Evolutionary conservation across 2,329 filamentous ascomycete genomes (phyloP), one percentile per base, ranked within the genome.

Genomic region (Hymenoscyphus fraxineus): DNA sequence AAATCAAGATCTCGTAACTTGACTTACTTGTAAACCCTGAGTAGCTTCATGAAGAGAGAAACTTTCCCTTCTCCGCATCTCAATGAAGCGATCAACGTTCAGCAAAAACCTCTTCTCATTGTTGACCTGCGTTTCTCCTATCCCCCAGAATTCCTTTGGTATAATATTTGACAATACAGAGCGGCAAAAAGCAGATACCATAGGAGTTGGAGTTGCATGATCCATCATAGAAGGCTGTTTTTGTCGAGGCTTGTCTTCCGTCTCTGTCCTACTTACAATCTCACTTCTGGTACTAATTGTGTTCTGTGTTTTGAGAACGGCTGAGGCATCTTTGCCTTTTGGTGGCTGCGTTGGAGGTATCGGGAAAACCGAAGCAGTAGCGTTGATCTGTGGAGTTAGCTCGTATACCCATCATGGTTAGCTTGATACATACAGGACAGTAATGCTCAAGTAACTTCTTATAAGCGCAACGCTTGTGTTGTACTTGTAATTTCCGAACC

Each of bases 141-240:
- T 69, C 0, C 93, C 93, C 87, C 91, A 96, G 64, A 97, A 89
- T 2, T 80, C 84, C 55, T 81, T 79, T 0, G 94, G 94, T 35
- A 99, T 83, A 16, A 97, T 79, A 64, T 84, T 90, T 22, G 80
- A 80, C 38, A 97, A 73, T 0, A 89, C 88, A 2, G 92, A 89
- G 72, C 89, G 90, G 75, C 93, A 97, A 73, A 96, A 98, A 0
- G 91, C 89, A 3, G 93, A 96, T 2, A 98, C 90, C 58, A 86
- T 83, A 0, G 86, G 79, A 2, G 79, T 68, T 0, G 90, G 84
- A 16, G 87, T 92, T 1, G 93, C 89, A 69, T 91, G 78, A 22
- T 89, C 84, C 40, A 87, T 86, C 56, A 95, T 70, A 9, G 71
- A 70, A 41, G 35, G 27, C 13, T n/a, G 16, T 39, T 72, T 72